phyloP scores from a whole-genome alignment of 805 yeast species.

The Saturnispora quitensis region DNA sequence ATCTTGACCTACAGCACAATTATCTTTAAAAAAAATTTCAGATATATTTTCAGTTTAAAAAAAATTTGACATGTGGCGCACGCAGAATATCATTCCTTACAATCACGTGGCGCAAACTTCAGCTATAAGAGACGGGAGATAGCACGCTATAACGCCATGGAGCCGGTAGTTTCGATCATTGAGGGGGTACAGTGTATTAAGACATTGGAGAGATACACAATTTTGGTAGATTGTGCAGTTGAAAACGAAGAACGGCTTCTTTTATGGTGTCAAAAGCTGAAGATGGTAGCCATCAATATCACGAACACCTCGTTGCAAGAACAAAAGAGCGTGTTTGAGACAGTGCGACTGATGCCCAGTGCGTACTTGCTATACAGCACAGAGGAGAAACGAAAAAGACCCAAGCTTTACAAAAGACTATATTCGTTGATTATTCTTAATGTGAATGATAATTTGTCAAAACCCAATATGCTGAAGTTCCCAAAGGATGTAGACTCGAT shows the following conservation, averaged over 20 bases:
- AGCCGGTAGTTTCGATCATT: neutral
- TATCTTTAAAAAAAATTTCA: neutral
- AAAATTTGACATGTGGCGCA: constrained; percentile 1
- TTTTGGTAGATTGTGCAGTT: neutral
- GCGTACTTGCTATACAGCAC: neutral
- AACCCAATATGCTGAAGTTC: neutral
- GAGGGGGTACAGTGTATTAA: neutral
- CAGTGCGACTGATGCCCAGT: neutral
- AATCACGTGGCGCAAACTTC: neutral
- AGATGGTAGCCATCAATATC: neutral
- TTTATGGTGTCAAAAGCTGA: neutral
- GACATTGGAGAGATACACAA: neutral
- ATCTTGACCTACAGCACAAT: neutral
- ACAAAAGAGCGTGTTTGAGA: constrained; percentile 2
- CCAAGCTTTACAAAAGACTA: neutral
- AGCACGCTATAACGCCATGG: neutral
- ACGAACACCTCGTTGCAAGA: neutral
- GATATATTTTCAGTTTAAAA: neutral
- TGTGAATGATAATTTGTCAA: neutral
- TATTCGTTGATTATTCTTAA: neutral
- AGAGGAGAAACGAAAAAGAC: neutral
- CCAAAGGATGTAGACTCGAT: neutral
- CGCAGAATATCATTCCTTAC: neutral
- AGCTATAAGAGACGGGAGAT: neutral
- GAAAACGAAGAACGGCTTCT: neutral